Percentiles rank a stretch among this genome's conserved stretches.
Evolutionary conservation across 257 asterid species (phyloP).

Genomic region (Penstemon eatonii): DNA sequence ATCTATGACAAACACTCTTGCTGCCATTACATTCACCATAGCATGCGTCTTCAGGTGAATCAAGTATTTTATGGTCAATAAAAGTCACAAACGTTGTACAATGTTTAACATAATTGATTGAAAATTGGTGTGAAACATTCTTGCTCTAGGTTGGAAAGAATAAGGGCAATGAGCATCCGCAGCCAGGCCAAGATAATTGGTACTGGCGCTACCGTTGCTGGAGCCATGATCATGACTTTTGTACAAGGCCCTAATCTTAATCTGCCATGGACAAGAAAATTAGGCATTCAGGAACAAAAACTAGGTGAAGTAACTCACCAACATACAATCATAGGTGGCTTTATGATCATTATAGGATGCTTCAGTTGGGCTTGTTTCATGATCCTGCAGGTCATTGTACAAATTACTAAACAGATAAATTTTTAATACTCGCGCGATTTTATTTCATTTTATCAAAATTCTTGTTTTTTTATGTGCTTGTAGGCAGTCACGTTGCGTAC

Average conservation of each 20-base stretch:
- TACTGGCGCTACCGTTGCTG: constrained; percentile 75
- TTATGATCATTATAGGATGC: constrained; percentile 77
- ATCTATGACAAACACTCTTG: constrained; percentile 89
- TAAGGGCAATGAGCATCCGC: constrained; percentile 61
- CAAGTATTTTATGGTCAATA: no score
- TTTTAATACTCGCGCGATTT: no score
- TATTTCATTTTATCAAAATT: no score
- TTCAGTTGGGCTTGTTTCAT: constrained; percentile 89
- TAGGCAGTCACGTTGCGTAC: constrained; percentile 72
- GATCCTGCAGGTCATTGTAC: constrained; percentile 67
- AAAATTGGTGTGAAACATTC: neutral
- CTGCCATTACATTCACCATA: constrained; percentile 85
- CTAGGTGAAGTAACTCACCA: constrained; percentile 44
- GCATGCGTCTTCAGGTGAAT: constrained; percentile 80
- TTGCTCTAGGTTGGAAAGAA: constrained; percentile 67
- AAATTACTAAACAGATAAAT: no score
- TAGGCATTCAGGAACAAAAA: constrained; percentile 28
- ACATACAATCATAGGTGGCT: constrained; percentile 79
- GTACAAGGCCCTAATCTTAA: constrained; percentile 63
- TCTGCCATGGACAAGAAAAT: constrained; percentile 68
- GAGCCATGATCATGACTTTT: constrained; percentile 96
- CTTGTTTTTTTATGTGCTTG: neutral
- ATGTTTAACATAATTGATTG: no score
- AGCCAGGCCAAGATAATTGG: constrained; percentile 94
- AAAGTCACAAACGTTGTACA: neutral